These are phyloP conservation scores for Cupressus sempervirens DNA, from an alignment of 75 land plant genomes.

Conservation along the genomic window DNA sequence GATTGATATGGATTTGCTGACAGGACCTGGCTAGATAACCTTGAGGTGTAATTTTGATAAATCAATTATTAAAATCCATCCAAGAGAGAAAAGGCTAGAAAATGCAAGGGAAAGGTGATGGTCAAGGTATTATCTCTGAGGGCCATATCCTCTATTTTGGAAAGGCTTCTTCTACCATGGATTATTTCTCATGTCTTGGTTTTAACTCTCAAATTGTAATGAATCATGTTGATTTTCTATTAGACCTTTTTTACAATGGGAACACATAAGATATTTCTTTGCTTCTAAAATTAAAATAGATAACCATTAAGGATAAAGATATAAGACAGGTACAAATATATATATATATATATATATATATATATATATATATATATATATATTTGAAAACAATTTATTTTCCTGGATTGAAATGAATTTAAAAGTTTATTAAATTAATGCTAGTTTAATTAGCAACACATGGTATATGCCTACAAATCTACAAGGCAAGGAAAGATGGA, in stretches of 20 bases:
- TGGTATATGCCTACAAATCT: constrained; percentile 1
- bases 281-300: neutral
- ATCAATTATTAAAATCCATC: too few relatives aligned
- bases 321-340: neutral
- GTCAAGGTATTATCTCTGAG: constrained; percentile 26
- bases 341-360: too few relatives aligned
- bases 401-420: constrained; percentile 11
- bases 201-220: constrained; percentile 12
- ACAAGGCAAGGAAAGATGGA: neutral
- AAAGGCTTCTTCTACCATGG: constrained; percentile 8
- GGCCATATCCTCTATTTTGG: constrained; percentile 29
- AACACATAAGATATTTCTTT: constrained; percentile 14
- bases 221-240: constrained; percentile 33
- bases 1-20: too few relatives aligned
- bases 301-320: constrained; percentile 1
- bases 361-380: too few relatives aligned
- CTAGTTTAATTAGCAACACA: constrained; percentile 14
- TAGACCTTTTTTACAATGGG: constrained; percentile 27
- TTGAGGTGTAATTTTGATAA: too few relatives aligned
- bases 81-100: too few relatives aligned
- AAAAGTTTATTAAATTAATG: neutral
- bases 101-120: too few relatives aligned
- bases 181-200: constrained; percentile 16
- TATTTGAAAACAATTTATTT: neutral
- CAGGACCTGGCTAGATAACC: too few relatives aligned